Evolutionary conservation across 1,284 basidiomycete species (phyloP), one percentile per base, ranked within the genome.

Genomic region (Ustilago trichophora): DNA sequence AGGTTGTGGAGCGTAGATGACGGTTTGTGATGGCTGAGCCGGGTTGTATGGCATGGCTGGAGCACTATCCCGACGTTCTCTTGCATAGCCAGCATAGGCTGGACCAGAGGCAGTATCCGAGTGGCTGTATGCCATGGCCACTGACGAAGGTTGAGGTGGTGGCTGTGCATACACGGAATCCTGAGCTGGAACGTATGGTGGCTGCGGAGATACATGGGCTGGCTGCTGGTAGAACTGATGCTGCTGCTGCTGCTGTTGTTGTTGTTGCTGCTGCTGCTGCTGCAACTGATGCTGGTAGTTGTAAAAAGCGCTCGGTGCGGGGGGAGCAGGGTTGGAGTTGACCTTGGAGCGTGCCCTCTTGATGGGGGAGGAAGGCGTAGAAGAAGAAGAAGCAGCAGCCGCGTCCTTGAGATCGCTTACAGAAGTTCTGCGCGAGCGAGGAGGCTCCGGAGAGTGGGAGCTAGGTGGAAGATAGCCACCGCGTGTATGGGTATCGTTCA

Each of bases 391-490:
- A 22, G 48, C 16, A 15, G 48, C 55, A 12, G 62, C 42, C 62
- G 58, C 41, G 12, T 58, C 45, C 45, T 52, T 53, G 32, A 58
- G 53, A 18, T 56, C 49, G 32, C 47, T 34, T 25, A 53, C 48
- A 10, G 63, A 62, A 1, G 51, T 58, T 15, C 51, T 52, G 13
- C 46, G 48, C 9, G 62, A 44, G 15, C 49, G 51, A 13, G 50
- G 31, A 8, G 72, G 72, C 35, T 67, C 72, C 5, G 74, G 74
- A 29, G 68, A 66, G 45, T 70, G 67, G 9, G 69, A 70, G 49
- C 72, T 72, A 3, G 63, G 49, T 12, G 74, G 74, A 21, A 76
- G 56, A 13, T 66, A 62, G 35, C 67, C 74, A 21, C 74, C 74
- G n/a, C 40, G 51, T 1, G 73, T 64, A 16, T 53, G 49, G 5